Base-by-base conservation (phyloP, 768 basidiomycete genomes). In the Rhizopogon vulgaris region DNA sequence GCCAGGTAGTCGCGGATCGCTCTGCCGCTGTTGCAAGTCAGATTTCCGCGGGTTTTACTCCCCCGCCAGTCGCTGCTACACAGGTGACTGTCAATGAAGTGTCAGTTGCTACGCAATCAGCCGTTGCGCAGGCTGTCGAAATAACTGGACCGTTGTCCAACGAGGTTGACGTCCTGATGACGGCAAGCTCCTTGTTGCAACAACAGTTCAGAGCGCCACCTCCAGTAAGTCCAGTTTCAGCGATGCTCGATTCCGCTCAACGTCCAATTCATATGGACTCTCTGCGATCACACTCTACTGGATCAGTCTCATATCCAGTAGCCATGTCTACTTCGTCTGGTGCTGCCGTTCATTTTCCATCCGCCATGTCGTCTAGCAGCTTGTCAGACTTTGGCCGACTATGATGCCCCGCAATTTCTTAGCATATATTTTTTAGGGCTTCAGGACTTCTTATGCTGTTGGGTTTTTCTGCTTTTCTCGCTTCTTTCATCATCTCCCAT, bases 121-220 rank as follows among this genome's bases (percentile, higher is more conserved):
- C 88, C 17, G 88, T 92, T 54, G 90, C 88, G 32, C 80, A 84
- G 62, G 90, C 90, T 37, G 88, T 92, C 37, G 85, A 85, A 61
- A 80, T 84, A 63, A 82, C 82, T 38, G 86, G 87, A 28, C 79
- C 82, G 14, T 67, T 78, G 38, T 85, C 86, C 34, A 87, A 82
- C 49, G 89, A 89, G 60, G 84, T 91, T 48, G 87, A 90, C 59
- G 87, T 90, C 57, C 76, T 90, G 60, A 82, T 86, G 60, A 83
- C 87, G 3, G 87, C 88, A 38, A 75, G 70, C 56, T 72, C 75
- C 40, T 69, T 80, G 48, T 71, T 78, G 25, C 74, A 75, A 53
- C 76, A 76, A 46, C 74, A 77, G 52, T 69, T 65, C 41, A 70
- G 63, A 42, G 40, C 55, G 56, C 32, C 32, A 42, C 38, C 55